Evolutionary conservation across 768 basidiomycete species (phyloP), one percentile per base, ranked within the genome.

Genomic region (Suillus cothurnatus): DNA sequence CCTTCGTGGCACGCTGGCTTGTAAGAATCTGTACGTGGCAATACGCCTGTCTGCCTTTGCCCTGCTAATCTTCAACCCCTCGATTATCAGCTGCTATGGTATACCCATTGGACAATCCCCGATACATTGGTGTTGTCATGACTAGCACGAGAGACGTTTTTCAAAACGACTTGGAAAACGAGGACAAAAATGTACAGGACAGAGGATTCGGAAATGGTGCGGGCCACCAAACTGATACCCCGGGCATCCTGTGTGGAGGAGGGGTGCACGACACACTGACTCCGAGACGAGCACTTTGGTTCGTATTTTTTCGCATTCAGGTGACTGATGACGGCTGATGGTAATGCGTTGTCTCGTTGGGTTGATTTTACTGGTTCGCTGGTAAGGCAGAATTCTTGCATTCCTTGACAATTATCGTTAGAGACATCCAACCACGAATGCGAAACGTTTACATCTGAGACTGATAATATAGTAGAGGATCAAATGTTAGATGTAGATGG

Each of bases 401-500:
- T 26, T 28, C 63, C n/a, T 62, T 19, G 57, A 65, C 41, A 0
- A 23, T 28, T 26, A 39, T 14, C 31, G 70, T 71, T 72, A 34
- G 66, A 57, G 1, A 58, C 34, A 12, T 72, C 66, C 55, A 56
- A 61, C 39, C 64, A 63, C 43, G 69, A 71, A 41, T 55, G 68
- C 38, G 65, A 53, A 4, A 28, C 23, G 38, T 43, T 58, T 49
- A 63, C 36, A 67, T 45, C 14, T 45, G 3, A 36, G 26, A 23
- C 12, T 66, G 28, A 64, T 28, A 6, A 64, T 23, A 15, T 19
- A 14, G 0, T 50, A 12, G 53, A 61, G 63, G 63, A 63, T 39
- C 55, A 76, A 47, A 76, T 76, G 71, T 72, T 81, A 11, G 76
- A 76, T n/a, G 70, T 70, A 6, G 79, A 83, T 60, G 76, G 83